These are phyloP conservation scores for Rauvolfia tetraphylla DNA, from an alignment of 257 asterid genomes.

Conservation along the genomic window DNA sequence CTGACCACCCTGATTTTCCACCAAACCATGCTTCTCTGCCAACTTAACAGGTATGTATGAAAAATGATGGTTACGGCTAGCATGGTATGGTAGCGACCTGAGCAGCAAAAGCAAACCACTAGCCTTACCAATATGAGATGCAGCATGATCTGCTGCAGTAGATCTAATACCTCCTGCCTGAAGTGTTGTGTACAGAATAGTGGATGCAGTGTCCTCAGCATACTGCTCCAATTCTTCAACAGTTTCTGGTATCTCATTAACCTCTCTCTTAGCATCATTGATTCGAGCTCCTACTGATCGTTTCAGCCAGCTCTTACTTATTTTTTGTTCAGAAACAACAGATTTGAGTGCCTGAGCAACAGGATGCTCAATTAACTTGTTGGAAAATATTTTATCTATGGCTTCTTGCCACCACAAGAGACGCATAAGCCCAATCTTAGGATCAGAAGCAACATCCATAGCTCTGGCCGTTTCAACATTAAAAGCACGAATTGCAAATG, in stretches of 20 bases:
- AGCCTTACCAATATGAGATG: constrained; percentile 94
- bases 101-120: constrained; percentile 82
- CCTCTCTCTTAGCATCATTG: constrained; percentile 69
- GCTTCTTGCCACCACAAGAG: constrained; percentile 97
- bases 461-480: constrained; percentile 89
- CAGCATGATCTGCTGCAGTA: constrained; percentile 86
- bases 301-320: constrained; percentile 80
- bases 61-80: constrained; percentile 49
- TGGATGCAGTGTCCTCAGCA: constrained; percentile 83
- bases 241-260: constrained; percentile 47
- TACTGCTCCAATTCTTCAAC: constrained; percentile 70
- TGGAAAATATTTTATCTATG: constrained; percentile 70
- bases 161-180: constrained; percentile 77
- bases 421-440: constrained; percentile 93
- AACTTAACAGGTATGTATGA: constrained; percentile 61
- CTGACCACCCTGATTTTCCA: constrained; percentile 47
- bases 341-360: constrained; percentile 77
- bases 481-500: constrained; percentile 85
- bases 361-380: constrained; percentile 79
- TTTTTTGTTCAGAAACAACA: constrained; percentile 52
- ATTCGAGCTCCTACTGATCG: constrained; percentile 83
- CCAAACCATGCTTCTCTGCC: constrained; percentile 73
- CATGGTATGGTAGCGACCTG: constrained; percentile 81
- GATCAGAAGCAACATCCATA: constrained; percentile 92
- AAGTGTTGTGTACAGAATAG: constrained; percentile 79